Base-by-base conservation (phyloP, 306 rosid genomes). In the Ziziphus jujuba region DNA sequence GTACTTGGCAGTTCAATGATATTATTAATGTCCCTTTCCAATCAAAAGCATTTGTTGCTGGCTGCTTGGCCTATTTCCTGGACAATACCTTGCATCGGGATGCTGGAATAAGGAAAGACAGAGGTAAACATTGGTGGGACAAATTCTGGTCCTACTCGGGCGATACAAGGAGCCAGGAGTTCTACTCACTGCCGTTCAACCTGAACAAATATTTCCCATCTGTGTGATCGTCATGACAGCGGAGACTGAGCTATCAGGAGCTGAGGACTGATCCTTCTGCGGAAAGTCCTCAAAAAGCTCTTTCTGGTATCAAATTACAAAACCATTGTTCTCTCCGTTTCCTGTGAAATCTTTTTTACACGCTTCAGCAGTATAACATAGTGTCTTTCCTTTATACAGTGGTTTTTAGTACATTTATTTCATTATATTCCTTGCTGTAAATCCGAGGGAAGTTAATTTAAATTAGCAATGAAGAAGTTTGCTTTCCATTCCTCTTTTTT, bases 71-170 rank as follows among this genome's bases (percentile, higher is more conserved):
- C 7, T 95, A 87, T 78, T 95, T 95, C 79, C 67, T 95, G 62
- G 97, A 95, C 75, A 95, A 87, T 81, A 95, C 99, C 0, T 66
- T 95, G 55, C 95, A 91, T 56, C 81, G 57, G 67, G 97, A 87
- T 0, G n/a, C 36, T 0, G 9, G 70, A 10, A 77, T 85, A 65
- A 72, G 92, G 75, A 95, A 95, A 76, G 99, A 95, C 80, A 77
- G 97, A 19, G 99, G 99, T n/a, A 95, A 88, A 71, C 86, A 87
- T 63, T 95, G 97, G 96, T 95, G 99, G 99, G 96, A 91, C 77
- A 95, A 91, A 82, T 95, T 80, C 82, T 47, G 72, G 59, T 85
- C 96, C 52, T 95, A 79, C 78, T 88, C 85, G 79, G 82, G 89
- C 4, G 99, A 95, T 28, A 36, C 85, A 10, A 87, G 99, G 72